phyloP scores from a whole-genome alignment of 2,329 filamentous ascomycete genomes.

The Cryphonectria carpinicola region DNA sequence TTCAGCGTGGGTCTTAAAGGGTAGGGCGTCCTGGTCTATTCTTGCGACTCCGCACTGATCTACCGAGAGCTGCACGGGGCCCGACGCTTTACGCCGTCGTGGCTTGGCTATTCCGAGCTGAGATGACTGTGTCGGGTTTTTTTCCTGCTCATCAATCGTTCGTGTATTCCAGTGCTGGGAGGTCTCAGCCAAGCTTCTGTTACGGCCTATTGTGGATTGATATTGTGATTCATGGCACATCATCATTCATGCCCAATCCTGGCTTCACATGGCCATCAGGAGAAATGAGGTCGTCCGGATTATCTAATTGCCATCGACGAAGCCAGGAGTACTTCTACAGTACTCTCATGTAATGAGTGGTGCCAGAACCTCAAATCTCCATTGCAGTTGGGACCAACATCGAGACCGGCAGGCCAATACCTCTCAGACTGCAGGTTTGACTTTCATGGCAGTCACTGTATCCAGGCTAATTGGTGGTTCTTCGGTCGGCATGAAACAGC shows the following conservation, averaged over 20 bases:
- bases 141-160: background rate
- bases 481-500: too few species aligned
- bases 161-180: background rate
- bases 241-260: background rate
- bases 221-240: background rate
- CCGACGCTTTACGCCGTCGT: background rate
- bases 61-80: background rate
- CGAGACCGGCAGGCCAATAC: background rate
- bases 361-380: background rate
- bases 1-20: background rate
- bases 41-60: background rate
- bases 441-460: conserved; percentile 15
- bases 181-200: background rate
- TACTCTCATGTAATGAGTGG: background rate
- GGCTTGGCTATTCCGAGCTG: conserved; percentile 1
- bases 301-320: background rate
- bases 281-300: background rate
- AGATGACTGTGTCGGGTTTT: background rate
- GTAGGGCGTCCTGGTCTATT: background rate
- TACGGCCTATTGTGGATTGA: background rate
- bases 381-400: background rate
- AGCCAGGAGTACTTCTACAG: background rate
- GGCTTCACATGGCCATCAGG: background rate
- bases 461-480: background rate
- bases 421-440: background rate